Evolutionary conservation across 192 early-diverging fungal species (phyloP).

Genomic region (Gonapodya prolifera): DNA sequence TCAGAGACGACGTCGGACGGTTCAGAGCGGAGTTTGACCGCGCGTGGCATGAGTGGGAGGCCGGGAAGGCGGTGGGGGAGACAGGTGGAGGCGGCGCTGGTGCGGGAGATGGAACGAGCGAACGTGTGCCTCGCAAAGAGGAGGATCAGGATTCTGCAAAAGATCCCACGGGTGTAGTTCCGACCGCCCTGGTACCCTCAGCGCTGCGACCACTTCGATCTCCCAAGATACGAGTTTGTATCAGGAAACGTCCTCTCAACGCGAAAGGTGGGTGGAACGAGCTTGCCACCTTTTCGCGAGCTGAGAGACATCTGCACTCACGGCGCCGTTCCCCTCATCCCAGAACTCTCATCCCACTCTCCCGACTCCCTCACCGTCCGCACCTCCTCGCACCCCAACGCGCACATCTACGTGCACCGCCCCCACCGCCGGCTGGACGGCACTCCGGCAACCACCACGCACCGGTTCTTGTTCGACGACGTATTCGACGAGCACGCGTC

Average conservation of each 20-base stretch:
- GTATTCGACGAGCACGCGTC: background rate
- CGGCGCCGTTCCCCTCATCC: background rate
- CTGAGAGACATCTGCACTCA: background rate
- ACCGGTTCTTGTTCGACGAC: background rate
- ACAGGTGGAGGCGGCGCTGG: background rate
- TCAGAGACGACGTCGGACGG: background rate
- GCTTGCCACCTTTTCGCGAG: background rate
- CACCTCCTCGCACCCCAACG: conserved; percentile 17
- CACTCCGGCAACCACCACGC: background rate
- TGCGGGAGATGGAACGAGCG: background rate
- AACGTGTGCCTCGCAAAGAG: too few relatives aligned
- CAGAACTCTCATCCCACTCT: conserved; percentile 9
- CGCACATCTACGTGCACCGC: conserved; percentile 27
- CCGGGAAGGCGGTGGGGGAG: background rate
- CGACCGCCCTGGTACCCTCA: background rate
- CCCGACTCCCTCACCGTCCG: conserved; percentile 24
- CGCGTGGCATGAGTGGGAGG: background rate
- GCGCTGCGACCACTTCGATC: background rate
- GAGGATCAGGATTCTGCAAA: too few relatives aligned
- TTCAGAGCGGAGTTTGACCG: background rate
- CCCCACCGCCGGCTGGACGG: conserved; percentile 13
- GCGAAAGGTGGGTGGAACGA: background rate
- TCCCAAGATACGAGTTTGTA: background rate
- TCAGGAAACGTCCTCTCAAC: background rate
- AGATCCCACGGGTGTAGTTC: background rate